Conservation (phyloP, 257 asterid genomes). For the Verbena officinalis region DNA sequence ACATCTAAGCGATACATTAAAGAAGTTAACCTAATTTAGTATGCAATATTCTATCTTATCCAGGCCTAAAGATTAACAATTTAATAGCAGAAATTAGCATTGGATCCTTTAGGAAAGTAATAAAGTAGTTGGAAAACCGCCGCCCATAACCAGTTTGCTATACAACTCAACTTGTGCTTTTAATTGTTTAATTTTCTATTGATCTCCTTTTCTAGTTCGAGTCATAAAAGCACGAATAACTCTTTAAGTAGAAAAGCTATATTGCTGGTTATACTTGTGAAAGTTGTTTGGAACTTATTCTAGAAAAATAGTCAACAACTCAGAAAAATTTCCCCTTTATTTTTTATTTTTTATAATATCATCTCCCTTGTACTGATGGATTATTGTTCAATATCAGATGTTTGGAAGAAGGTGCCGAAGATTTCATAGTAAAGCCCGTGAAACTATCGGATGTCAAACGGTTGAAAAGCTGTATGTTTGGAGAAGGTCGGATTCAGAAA, state of each 20-base stretch:
- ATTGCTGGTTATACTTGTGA: neutral
- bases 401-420: slow-evolving; percentile 97
- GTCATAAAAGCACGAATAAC: slow-evolving; percentile 17
- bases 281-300: neutral
- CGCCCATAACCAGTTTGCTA: too few species aligned
- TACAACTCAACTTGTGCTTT: slow-evolving; percentile 25
- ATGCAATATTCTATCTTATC: slow-evolving; percentile 39
- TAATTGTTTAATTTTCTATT: slow-evolving; percentile 13
- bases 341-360: neutral
- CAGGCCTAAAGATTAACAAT: slow-evolving; percentile 21
- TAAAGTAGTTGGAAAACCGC: slow-evolving; percentile 29
- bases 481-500: slow-evolving; percentile 43
- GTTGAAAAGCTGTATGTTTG: slow-evolving; percentile 74
- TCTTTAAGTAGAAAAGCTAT: neutral
- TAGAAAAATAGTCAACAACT: slow-evolving; percentile 3
- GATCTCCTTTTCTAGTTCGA: slow-evolving; percentile 21
- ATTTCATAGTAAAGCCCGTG: slow-evolving; percentile 89
- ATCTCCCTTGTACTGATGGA: neutral
- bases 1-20: slow-evolving; percentile 15
- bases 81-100: slow-evolving; percentile 10
- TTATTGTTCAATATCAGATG: slow-evolving; percentile 52
- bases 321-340: neutral
- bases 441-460: slow-evolving; percentile 77
- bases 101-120: slow-evolving; percentile 31
- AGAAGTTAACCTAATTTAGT: slow-evolving; percentile 31